Percentiles rank a stretch among this genome's conserved stretches.
Conservation (phyloP, 2,329 filamentous ascomycete species). For the Sclerotinia minor region DNA sequence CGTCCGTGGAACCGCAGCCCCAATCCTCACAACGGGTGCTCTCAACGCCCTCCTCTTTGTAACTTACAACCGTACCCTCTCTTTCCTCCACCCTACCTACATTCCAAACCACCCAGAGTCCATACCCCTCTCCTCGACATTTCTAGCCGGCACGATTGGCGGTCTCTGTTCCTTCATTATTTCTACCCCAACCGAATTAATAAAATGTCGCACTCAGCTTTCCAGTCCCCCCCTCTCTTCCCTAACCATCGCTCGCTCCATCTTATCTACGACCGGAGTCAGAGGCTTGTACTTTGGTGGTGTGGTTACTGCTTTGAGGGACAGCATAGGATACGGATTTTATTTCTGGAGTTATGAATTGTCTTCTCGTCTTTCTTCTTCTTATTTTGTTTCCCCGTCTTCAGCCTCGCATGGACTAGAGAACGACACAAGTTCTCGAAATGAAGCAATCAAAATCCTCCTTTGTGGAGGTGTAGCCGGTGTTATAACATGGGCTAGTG, state of each 20-base stretch:
- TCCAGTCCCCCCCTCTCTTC: conserved; percentile 40
- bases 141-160: conserved; percentile 75
- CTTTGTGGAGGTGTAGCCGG: conserved; percentile 86
- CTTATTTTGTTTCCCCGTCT: not conserved
- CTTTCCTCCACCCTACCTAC: conserved; percentile 51
- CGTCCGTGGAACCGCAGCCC: conserved; percentile 72
- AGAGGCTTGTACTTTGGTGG: conserved; percentile 81
- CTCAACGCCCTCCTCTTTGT: conserved; percentile 89
- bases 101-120: conserved; percentile 36
- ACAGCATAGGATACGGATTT: conserved; percentile 93
- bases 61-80: conserved; percentile 83
- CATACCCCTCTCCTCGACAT: conserved; percentile 63
- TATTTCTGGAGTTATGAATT: conserved; percentile 95
- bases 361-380: conserved; percentile 52
- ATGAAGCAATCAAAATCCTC: conserved; percentile 63
- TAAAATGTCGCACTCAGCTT: conserved; percentile 89
- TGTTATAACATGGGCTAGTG: conserved; percentile 81
- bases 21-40: conserved; percentile 84
- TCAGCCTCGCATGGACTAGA: conserved; percentile 45
- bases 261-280: conserved; percentile 59
- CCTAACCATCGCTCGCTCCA: conserved; percentile 62
- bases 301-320: conserved; percentile 74
- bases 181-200: conserved; percentile 83
- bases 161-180: conserved; percentile 84
- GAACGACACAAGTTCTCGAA: conserved; percentile 36